A percentile compares a stretch with the other conserved stretches of the same genome.
Evolutionary conservation across 1,284 basidiomycete species (phyloP).

Genomic region (Crucibulum parvulum): DNA sequence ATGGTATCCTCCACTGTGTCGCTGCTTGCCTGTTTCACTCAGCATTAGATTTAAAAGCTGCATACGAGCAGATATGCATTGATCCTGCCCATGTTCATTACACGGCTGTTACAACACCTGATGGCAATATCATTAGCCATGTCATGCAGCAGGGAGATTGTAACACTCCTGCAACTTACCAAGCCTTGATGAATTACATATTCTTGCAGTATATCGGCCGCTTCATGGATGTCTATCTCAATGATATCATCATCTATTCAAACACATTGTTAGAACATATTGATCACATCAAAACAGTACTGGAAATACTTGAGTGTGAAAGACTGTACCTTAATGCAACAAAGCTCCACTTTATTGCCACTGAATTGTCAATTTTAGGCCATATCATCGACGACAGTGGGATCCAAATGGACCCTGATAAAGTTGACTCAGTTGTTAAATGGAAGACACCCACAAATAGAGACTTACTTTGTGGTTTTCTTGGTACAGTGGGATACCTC

Average conservation of each 20-base stretch:
- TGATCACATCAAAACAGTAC: constrained; percentile 23
- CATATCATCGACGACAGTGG: constrained; percentile 1
- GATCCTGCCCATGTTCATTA: too few relatives aligned
- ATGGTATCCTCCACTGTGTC: too few relatives aligned
- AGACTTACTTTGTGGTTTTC: constrained; percentile 26
- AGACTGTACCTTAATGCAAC: constrained; percentile 28
- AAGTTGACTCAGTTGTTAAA: not conserved
- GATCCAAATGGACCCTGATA: constrained; percentile 10
- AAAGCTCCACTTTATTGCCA: constrained; percentile 23
- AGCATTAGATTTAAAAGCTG: too few relatives aligned
- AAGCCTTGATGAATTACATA: not conserved
- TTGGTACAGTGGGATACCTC: constrained; percentile 32
- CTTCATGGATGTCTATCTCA: constrained; percentile 20
- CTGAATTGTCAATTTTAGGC: not conserved
- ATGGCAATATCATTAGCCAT: constrained; percentile 11
- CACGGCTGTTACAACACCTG: not conserved
- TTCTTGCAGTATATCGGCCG: constrained; percentile 13
- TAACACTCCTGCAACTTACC: not conserved
- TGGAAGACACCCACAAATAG: constrained; percentile 12
- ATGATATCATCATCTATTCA: constrained; percentile 40
- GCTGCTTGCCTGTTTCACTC: too few relatives aligned
- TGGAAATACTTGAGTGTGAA: constrained; percentile 28
- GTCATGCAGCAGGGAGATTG: constrained; percentile 23
- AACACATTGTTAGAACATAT: constrained; percentile 34
- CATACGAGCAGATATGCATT: too few relatives aligned